Base-by-base conservation (phyloP, 495 filamentous ascomycete species). In the Penicillium robsamsonii region DNA sequence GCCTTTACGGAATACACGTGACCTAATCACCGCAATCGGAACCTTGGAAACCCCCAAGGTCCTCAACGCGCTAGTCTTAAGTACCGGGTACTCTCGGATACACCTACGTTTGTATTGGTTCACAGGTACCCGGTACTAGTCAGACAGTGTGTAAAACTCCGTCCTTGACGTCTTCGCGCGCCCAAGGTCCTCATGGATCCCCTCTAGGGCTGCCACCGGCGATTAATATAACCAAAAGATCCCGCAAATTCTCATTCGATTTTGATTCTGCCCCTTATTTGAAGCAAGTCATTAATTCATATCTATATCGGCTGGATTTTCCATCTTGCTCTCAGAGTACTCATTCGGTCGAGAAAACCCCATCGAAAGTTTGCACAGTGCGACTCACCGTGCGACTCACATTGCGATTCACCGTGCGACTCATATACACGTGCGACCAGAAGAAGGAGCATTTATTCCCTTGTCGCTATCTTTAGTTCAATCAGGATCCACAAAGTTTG, bases 31-130 rank as follows among this genome's bases (percentile, higher is more conserved):
- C 46, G 63, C 53, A 8, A 54, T 10, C 60, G 63, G 58, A 61
- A 68, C 25, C 25, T 58, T 24, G 50, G 55, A 57, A 8, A 43
- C 59, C 38, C 71, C 58, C 73, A 76, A 76, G 73, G 73, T 76
- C 63, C 73, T 68, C 73, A 71, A 69, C 46, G 9, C 30, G 41
- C 52, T 9, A 40, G 6, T 33, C 37, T 22, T 20, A 48, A 30
- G 66, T 69, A 69, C 50, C 29, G 0, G 50, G 46, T 69, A 69
- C 66, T 29, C 57, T 7, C 9, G 0, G 4, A 11, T 12, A 25
- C 49, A 41, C 40, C 2, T 9, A 4, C 29, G 2, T 20, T 17
- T 30, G 20, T 35, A 24, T 52, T 29, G 18, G 3, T 4, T 1
- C 4, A 0, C 0, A 64, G 30, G 66, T 69, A 69, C 57, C 54